These are phyloP conservation scores for Alternaria brassicae DNA, from an alignment of 2,329 filamentous ascomycete genomes.

Conservation along the genomic window DNA sequence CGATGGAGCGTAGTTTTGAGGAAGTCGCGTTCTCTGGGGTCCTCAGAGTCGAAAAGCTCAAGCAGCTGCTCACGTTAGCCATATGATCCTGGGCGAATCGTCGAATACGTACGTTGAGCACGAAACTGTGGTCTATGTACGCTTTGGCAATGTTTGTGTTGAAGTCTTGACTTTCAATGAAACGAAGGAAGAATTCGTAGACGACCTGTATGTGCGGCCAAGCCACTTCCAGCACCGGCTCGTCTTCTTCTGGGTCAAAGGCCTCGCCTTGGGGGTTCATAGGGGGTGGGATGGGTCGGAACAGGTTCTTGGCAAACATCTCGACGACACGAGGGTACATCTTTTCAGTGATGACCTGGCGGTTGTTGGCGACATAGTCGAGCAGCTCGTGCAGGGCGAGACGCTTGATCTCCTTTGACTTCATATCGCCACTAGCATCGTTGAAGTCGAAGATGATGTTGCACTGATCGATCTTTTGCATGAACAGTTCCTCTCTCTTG, in stretches of 20 bases:
- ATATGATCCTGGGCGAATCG: not conserved
- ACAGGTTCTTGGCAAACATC: slow-evolving; percentile 99
- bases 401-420: slow-evolving; percentile 99
- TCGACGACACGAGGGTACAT: slow-evolving; percentile 99
- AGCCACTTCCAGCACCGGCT: slow-evolving; percentile 95
- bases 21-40: slow-evolving; percentile 95
- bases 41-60: slow-evolving; percentile 98
- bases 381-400: slow-evolving; percentile 93
- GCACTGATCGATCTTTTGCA: slow-evolving; percentile 99
- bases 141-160: slow-evolving; percentile 99
- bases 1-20: slow-evolving; percentile 96
- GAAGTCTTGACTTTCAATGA: slow-evolving; percentile 99
- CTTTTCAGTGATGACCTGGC: slow-evolving; percentile 96
- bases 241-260: slow-evolving; percentile 97
- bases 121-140: slow-evolving; percentile 98
- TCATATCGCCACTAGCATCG: slow-evolving; percentile 97
- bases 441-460: slow-evolving; percentile 99
- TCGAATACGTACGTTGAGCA: slow-evolving; percentile 69
- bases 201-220: slow-evolving; percentile 99
- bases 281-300: slow-evolving; percentile 93
- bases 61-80: slow-evolving; percentile 66
- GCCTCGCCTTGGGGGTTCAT: slow-evolving; percentile 98
- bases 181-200: slow-evolving; percentile 98
- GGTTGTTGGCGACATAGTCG: slow-evolving; percentile 98
- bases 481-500: slow-evolving; percentile 93